phyloP scores from a whole-genome alignment of 768 basidiomycete genomes.

The Tricholoma matsutake region DNA sequence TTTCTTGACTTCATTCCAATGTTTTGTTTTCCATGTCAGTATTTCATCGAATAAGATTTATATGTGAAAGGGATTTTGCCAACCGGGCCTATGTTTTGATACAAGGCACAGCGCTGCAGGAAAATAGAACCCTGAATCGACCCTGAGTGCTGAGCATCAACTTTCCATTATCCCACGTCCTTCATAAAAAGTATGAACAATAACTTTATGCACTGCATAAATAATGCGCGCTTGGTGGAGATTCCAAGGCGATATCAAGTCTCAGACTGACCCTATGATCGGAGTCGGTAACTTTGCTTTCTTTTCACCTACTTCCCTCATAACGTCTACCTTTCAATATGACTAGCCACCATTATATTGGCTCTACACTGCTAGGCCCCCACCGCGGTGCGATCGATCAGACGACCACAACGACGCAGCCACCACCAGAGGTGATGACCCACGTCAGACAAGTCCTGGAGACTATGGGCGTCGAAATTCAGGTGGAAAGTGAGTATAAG shows the following conservation, averaged over 20 bases:
- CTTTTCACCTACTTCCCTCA: background rate
- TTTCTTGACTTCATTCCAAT: background rate
- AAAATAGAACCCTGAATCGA: background rate
- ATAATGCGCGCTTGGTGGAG: background rate
- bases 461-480: conserved; percentile 79
- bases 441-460: conserved; percentile 67
- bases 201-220: background rate
- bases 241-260: background rate
- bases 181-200: background rate
- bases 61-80: background rate
- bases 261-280: background rate
- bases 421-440: conserved; percentile 74
- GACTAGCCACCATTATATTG: background rate
- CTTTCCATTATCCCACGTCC: background rate
- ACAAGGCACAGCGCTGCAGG: background rate
- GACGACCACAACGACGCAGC: conserved; percentile 71
- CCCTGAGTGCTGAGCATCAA: background rate
- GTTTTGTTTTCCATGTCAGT: background rate
- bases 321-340: background rate
- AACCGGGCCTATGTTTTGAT: background rate
- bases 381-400: conserved; percentile 92
- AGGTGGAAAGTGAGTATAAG: conserved; percentile 78
- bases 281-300: background rate
- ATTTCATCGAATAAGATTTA: background rate
- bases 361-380: conserved; percentile 18